A percentile compares a stretch with the other conserved stretches of the same genome.
Conservation (phyloP, 768 basidiomycete species). For the Imleria badia region DNA sequence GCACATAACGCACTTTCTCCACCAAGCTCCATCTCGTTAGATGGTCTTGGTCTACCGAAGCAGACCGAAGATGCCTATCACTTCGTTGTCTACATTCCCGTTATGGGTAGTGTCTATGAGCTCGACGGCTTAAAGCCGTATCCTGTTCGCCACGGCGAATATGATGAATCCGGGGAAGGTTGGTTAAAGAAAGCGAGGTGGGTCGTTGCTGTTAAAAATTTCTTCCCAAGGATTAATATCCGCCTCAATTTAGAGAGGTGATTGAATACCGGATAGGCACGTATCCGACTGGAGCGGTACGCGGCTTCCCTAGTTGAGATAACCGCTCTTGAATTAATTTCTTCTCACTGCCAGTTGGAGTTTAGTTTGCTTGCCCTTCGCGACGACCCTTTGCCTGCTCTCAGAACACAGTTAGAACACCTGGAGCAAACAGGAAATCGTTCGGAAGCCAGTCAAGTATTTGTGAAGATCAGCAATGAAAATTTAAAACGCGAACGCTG, state of each 20-base stretch:
- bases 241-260: slow-evolving; percentile 54
- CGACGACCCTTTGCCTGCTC: slow-evolving; percentile 71
- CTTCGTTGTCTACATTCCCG: slow-evolving; percentile 91
- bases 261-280: slow-evolving; percentile 88
- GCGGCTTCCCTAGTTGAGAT: slow-evolving; percentile 28
- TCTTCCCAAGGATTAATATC: slow-evolving; percentile 18
- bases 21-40: slow-evolving; percentile 83
- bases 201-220: slow-evolving; percentile 13
- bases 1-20: slow-evolving; percentile 94
- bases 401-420: slow-evolving; percentile 58
- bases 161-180: slow-evolving; percentile 66
- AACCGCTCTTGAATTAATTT: slow-evolving; percentile 7
- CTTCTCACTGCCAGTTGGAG: slow-evolving; percentile 57
- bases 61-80: slow-evolving; percentile 88
- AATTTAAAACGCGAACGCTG: slow-evolving; percentile 75
- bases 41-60: slow-evolving; percentile 72
- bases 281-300: slow-evolving; percentile 85
- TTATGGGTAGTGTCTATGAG: slow-evolving; percentile 84
- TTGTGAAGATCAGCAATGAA: slow-evolving; percentile 61
- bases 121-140: slow-evolving; percentile 84
- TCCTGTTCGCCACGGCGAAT: slow-evolving; percentile 80
- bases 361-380: slow-evolving; percentile 90
- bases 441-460: slow-evolving; percentile 49
- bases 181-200: slow-evolving; percentile 84
- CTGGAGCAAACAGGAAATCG: slow-evolving; percentile 44